Evolutionary conservation across 371 early-diverging fungal genomes (phyloP).

Genomic region (Zopfochytrium polystomum): DNA sequence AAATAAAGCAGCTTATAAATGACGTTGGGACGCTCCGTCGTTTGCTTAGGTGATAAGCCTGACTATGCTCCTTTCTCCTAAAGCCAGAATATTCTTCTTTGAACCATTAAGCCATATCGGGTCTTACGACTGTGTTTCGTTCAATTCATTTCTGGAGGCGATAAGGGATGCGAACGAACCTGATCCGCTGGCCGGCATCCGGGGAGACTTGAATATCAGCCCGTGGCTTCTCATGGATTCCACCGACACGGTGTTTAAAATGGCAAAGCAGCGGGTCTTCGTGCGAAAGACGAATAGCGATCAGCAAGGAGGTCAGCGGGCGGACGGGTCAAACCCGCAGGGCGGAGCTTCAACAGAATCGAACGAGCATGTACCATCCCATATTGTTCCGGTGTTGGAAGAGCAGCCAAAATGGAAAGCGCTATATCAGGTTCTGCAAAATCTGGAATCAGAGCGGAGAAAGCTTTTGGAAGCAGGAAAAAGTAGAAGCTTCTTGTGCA

Average conservation of each 20-base stretch:
- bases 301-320: background rate
- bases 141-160: conserved; percentile 80
- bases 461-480: too few relatives aligned
- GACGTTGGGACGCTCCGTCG: conserved; percentile 73
- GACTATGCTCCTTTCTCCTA: too few relatives aligned
- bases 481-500: too few relatives aligned
- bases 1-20: conserved; percentile 70
- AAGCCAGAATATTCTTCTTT: too few relatives aligned
- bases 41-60: conserved; percentile 53
- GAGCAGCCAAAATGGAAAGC: conserved; percentile 90
- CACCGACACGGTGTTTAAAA: conserved; percentile 69
- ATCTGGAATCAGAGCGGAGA: too few relatives aligned
- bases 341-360: conserved; percentile 1
- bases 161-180: conserved; percentile 56
- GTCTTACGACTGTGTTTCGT: conserved; percentile 84
- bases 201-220: conserved; percentile 21
- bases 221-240: conserved; percentile 85
- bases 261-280: conserved; percentile 64
- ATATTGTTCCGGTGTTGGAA: conserved; percentile 72
- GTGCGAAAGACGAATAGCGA: conserved; percentile 19
- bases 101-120: conserved; percentile 55
- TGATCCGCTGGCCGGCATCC: conserved; percentile 31
- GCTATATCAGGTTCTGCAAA: too few relatives aligned
- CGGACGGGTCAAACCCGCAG: background rate
- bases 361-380: conserved; percentile 51